Evolutionary conservation across 495 filamentous ascomycete genomes (phyloP).

Genomic region (Jackrogersella multiformis): DNA sequence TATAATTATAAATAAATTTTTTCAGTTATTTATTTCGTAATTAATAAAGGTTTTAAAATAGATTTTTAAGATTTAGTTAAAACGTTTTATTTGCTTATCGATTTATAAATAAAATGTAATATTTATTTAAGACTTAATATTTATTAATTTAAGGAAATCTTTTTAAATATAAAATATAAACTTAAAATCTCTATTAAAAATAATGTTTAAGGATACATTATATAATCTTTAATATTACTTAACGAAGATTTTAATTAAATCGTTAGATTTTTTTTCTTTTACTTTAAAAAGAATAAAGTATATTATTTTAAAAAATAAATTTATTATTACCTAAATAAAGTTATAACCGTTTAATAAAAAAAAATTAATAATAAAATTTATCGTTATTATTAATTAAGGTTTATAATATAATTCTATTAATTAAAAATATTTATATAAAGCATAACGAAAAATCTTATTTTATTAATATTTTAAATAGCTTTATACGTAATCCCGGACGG

Average conservation of each 20-base stretch:
- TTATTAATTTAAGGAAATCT: neutral
- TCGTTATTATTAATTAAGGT: neutral
- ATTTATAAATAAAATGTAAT: neutral
- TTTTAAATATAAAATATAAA: neutral
- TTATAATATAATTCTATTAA: too few species aligned
- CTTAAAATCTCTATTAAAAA: neutral
- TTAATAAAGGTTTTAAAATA: neutral
- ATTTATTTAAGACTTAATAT: neutral
- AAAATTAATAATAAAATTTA: neutral
- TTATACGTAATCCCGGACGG: neutral
- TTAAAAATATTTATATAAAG: too few species aligned
- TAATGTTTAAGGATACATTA: neutral
- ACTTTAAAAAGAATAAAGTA: too few species aligned
- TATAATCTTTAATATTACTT: constrained; percentile 2
- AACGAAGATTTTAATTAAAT: neutral
- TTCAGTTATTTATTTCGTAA: neutral
- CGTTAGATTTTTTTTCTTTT: too few species aligned
- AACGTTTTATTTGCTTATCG: neutral
- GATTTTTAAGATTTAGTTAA: neutral
- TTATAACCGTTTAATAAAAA: neutral
- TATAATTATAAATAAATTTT: neutral
- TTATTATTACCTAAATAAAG: neutral
- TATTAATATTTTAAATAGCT: neutral
- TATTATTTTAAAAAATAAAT: neutral
- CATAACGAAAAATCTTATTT: neutral